Conservation (phyloP, 73 alveolate species). For the Tetrahymena malaccensis region DNA sequence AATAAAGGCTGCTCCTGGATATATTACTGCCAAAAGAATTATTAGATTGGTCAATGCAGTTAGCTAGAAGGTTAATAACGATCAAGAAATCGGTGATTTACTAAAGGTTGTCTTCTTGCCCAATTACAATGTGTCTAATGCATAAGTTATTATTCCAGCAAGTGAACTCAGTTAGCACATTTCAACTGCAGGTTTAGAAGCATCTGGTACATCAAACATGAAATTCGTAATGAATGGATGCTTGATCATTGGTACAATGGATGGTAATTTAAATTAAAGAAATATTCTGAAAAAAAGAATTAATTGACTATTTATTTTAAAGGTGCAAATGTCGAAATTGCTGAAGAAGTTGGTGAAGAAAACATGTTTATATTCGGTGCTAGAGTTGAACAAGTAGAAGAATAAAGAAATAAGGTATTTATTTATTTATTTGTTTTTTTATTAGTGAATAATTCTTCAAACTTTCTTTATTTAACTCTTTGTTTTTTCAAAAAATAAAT, state of each 20-base stretch:
- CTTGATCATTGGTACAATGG: constrained; percentile 87
- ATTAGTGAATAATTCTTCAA: too few species aligned
- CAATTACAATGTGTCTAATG: constrained; percentile 78
- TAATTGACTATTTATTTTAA: too few species aligned
- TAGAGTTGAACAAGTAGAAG: constrained; percentile 66
- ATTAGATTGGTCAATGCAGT: constrained; percentile 80
- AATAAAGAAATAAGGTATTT: constrained; percentile 45
- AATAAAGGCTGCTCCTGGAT: constrained; percentile 79
- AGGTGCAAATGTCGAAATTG: constrained; percentile 88
- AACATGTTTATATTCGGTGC: constrained; percentile 91
- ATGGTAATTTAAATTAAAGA: constrained; percentile 5
- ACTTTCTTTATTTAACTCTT: too few species aligned
- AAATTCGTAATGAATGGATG: constrained; percentile 87
- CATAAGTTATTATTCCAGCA: constrained; percentile 89
- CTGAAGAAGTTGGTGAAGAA: constrained; percentile 90
- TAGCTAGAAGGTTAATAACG: constrained; percentile 74
- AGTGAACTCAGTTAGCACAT: constrained; percentile 80
- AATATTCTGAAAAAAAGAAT: too few species aligned
- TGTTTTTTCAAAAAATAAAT: too few species aligned
- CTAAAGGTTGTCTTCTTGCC: constrained; percentile 79
- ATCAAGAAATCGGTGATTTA: constrained; percentile 63
- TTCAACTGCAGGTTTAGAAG: constrained; percentile 93
- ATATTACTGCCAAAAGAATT: constrained; percentile 72
- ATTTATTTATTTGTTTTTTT: too few species aligned
- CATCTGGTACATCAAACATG: constrained; percentile 91